These are phyloP conservation scores for Cladosporium sp. DNA, from an alignment of 2,329 filamentous ascomycete genomes.

Conservation along the genomic window DNA sequence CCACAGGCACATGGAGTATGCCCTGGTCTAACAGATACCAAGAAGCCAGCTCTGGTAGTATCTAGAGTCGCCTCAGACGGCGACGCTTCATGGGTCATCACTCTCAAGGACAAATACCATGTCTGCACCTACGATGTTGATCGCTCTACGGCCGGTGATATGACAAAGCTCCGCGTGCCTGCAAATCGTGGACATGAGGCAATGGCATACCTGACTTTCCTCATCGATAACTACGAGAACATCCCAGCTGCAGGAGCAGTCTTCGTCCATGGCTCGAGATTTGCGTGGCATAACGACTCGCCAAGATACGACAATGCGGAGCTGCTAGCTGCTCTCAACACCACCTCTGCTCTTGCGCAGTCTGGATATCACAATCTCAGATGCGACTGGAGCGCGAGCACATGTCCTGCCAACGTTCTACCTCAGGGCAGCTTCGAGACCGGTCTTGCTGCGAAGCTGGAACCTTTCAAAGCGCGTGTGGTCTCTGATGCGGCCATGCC, in stretches of 20 bases:
- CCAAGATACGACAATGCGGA: constrained; percentile 49
- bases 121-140: constrained; percentile 50
- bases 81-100: constrained; percentile 44
- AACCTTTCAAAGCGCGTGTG: constrained; percentile 43
- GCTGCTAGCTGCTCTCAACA: constrained; percentile 42
- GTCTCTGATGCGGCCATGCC: constrained; percentile 31
- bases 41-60: constrained; percentile 49
- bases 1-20: constrained; percentile 43
- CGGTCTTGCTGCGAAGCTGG: constrained; percentile 38
- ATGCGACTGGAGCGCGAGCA: constrained; percentile 52
- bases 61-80: constrained; percentile 45
- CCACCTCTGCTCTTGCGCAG: constrained; percentile 40
- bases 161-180: constrained; percentile 42
- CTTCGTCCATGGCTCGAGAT: constrained; percentile 60
- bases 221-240: constrained; percentile 60
- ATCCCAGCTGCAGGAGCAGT: constrained; percentile 57
- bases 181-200: constrained; percentile 61
- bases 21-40: constrained; percentile 40
- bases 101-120: constrained; percentile 44
- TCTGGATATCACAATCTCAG: constrained; percentile 52
- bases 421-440: constrained; percentile 45
- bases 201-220: constrained; percentile 60
- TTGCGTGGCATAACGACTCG: constrained; percentile 58
- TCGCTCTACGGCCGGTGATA: constrained; percentile 27
- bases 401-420: constrained; percentile 36